Conservation (phyloP, 345 rosid genomes). For the Hypericum androsaemum region DNA sequence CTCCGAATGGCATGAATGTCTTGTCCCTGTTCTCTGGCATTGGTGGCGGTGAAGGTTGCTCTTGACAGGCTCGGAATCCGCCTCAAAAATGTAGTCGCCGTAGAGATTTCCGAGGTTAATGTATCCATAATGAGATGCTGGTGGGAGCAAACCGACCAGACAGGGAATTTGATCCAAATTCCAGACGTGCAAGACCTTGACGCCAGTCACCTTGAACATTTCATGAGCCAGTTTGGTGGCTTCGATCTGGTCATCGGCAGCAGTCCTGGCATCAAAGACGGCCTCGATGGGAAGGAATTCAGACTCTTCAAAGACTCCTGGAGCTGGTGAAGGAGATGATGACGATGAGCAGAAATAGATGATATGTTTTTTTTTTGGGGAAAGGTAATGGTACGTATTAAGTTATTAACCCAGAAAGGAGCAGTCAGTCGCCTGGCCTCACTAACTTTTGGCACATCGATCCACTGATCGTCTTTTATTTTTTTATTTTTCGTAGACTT, state of each 20-base stretch:
- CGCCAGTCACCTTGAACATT: conserved; percentile 31
- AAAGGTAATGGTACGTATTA: too few relatives aligned
- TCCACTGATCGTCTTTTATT: too few relatives aligned
- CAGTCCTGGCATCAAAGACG: conserved; percentile 83
- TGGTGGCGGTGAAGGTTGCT: conserved; percentile 29
- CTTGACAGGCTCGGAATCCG: conserved; percentile 17
- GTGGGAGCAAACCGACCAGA: conserved; percentile 23
- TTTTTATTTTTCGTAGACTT: too few relatives aligned
- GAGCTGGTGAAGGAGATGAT: conserved; percentile 37
- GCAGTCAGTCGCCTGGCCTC: too few relatives aligned
- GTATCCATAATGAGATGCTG: conserved; percentile 10
- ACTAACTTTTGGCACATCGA: too few relatives aligned
- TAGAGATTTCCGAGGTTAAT: conserved; percentile 18
- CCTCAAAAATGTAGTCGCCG: conserved; percentile 17
- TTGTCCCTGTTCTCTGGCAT: conserved; percentile 50
- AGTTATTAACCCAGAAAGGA: too few relatives aligned
- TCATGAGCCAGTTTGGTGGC: conserved; percentile 50
- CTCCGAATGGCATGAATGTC: conserved; percentile 63
- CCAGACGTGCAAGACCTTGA: conserved; percentile 13
- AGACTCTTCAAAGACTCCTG: conserved; percentile 64
- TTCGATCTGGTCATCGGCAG: conserved; percentile 92
- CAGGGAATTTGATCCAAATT: conserved; percentile 4
- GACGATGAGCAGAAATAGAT: conserved; percentile 8
- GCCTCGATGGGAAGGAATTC: conserved; percentile 80
- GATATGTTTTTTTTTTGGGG: too few relatives aligned